Percentiles rank a stretch among this genome's conserved stretches.
phyloP scores from a whole-genome alignment of 164 flowering plant species.

The Berberis thunbergii region DNA sequence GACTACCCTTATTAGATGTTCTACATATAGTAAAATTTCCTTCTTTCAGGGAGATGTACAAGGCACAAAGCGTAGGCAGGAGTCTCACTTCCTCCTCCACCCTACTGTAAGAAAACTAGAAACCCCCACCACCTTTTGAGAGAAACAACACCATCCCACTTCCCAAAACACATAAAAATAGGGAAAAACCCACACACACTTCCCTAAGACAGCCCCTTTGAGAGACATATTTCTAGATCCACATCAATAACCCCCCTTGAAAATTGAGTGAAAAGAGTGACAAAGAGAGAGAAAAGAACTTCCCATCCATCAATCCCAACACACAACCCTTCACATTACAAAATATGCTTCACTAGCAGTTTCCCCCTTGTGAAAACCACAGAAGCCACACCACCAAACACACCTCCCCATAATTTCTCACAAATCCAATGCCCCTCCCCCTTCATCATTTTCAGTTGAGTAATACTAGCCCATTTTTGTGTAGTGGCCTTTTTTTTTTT shows the following conservation, averaged over 20 bases:
- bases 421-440: constrained; percentile 33
- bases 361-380: not conserved
- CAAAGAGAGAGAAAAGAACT: constrained; percentile 8
- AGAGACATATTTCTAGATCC: constrained; percentile 53
- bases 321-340: not conserved
- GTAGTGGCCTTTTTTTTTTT: no score
- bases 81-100: not conserved
- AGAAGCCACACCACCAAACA: constrained; percentile 1
- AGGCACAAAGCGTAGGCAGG: not conserved
- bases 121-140: constrained; percentile 5
- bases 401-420: constrained; percentile 42
- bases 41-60: not conserved
- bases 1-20: no score
- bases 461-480: no score
- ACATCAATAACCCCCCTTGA: constrained; percentile 48
- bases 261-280: constrained; percentile 18
- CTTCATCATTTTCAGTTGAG: constrained; percentile 53
- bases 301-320: constrained; percentile 60
- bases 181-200: constrained; percentile 27
- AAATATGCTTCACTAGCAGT: no score
- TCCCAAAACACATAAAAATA: constrained; percentile 10
- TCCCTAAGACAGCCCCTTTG: constrained; percentile 36
- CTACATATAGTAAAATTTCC: not conserved
- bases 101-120: not conserved
- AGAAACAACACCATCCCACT: constrained; percentile 7